Evolutionary conservation across 2,329 filamentous ascomycete genomes (phyloP).

Genomic region (Botrytis pseudocinerea): DNA sequence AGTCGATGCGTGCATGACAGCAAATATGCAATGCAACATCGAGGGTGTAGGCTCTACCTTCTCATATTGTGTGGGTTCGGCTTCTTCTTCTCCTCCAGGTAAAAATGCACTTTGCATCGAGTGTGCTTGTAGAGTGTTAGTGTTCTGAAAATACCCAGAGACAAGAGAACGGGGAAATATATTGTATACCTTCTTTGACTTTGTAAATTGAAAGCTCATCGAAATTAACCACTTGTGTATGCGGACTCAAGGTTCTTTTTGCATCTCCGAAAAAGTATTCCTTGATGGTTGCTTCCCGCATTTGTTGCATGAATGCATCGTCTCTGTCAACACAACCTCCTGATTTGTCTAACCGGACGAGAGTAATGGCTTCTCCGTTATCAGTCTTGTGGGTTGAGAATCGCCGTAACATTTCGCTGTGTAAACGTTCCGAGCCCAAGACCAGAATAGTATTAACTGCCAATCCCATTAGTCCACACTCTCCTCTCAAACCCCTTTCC

Average conservation of each 20-base stretch:
- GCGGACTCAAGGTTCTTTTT: constrained; percentile 76
- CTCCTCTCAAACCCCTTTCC: not conserved
- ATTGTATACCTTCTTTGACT: constrained; percentile 56
- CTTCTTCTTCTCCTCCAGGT: constrained; percentile 39
- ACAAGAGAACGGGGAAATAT: not conserved
- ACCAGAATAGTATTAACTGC: constrained; percentile 77
- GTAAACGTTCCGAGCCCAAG: constrained; percentile 74
- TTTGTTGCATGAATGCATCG: constrained; percentile 69
- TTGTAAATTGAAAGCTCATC: constrained; percentile 72
- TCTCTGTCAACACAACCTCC: constrained; percentile 81
- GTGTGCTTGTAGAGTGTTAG: constrained; percentile 32
- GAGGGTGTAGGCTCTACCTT: constrained; percentile 63
- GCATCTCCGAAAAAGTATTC: constrained; percentile 93
- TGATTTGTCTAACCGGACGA: constrained; percentile 80
- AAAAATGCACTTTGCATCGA: constrained; percentile 40
- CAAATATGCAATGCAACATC: constrained; percentile 80
- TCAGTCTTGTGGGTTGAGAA: constrained; percentile 60
- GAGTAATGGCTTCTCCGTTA: constrained; percentile 66
- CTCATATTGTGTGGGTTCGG: constrained; percentile 51
- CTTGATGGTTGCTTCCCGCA: constrained; percentile 75
- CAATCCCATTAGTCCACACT: not conserved
- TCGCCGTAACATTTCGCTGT: constrained; percentile 70
- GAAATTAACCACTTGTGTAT: constrained; percentile 83
- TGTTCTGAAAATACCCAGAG: not conserved
- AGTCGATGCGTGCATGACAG: constrained; percentile 75